These are phyloP conservation scores for Orbilia ellipsospora DNA, from an alignment of 2,329 filamentous ascomycete species.

Conservation along the genomic window DNA sequence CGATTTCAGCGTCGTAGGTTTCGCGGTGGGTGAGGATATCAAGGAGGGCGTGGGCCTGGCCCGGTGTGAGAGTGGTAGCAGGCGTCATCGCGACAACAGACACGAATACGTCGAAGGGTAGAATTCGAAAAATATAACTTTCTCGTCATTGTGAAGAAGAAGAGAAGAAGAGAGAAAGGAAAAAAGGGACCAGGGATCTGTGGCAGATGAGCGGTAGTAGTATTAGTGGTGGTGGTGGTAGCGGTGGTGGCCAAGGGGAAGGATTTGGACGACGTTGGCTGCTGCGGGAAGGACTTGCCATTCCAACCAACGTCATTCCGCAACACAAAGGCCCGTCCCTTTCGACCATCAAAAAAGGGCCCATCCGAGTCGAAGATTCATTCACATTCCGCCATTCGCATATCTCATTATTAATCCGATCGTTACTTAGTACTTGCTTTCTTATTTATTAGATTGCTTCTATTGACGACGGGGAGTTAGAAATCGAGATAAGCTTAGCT, in stretches of 20 bases:
- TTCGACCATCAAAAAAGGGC: not conserved
- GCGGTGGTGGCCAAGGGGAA: conserved; percentile 50
- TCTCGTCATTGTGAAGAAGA: not conserved
- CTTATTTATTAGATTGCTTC: no score
- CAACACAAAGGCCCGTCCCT: conserved; percentile 29
- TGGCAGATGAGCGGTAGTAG: conserved; percentile 14
- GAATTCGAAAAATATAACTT: conserved; percentile 12
- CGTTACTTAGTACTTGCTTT: no score
- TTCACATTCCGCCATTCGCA: no score
- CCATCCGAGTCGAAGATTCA: not conserved
- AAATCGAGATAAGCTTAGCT: not conserved
- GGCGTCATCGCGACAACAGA: conserved; percentile 65
- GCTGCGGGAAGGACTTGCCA: conserved; percentile 32
- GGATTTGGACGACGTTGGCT: conserved; percentile 34
- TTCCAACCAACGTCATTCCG: conserved; percentile 52
- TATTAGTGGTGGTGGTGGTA: conserved; percentile 28
- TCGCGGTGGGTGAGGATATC: conserved; percentile 72
- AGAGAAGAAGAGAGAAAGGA: conserved; percentile 52
- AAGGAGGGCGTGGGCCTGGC: conserved; percentile 68
- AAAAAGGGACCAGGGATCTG: conserved; percentile 27
- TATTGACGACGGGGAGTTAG: not conserved
- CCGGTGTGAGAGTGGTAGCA: conserved; percentile 59
- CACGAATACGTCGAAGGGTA: conserved; percentile 62
- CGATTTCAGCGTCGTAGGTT: conserved; percentile 73
- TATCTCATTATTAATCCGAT: no score